Percentiles rank a stretch among this genome's conserved stretches.
Conservation (phyloP, 164 flowering plant genomes). For the Nelumbo lutea region DNA sequence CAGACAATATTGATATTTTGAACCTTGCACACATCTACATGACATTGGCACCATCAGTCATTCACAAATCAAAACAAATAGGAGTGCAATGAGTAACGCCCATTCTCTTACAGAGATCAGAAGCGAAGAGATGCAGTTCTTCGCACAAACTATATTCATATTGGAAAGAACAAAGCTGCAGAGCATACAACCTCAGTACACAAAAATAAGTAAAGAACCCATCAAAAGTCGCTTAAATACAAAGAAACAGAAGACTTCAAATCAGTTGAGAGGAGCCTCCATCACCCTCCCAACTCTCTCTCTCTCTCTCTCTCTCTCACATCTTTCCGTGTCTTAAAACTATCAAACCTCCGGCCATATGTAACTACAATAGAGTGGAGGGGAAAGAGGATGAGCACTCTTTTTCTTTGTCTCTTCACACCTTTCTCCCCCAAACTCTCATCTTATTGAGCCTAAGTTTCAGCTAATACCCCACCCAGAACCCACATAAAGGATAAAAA, state of each 20-base stretch:
- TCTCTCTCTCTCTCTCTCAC: conserved; percentile 10
- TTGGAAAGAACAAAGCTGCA: conserved; percentile 25
- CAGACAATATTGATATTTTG: too few relatives aligned
- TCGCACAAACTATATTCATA: conserved; percentile 25
- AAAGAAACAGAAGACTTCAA: conserved; percentile 14
- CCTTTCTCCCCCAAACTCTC: conserved; percentile 56
- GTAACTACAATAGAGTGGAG: conserved; percentile 27
- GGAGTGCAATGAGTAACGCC: too few relatives aligned
- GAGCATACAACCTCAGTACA: conserved; percentile 33
- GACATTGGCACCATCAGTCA: too few relatives aligned
- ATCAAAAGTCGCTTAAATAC: conserved; percentile 10
- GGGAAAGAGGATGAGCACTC: conserved; percentile 97
- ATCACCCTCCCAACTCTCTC: conserved; percentile 17
- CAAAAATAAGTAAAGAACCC: not conserved
- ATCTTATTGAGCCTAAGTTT: conserved; percentile 24
- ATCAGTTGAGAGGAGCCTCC: conserved; percentile 19
- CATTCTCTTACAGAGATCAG: too few relatives aligned
- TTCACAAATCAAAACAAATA: too few relatives aligned
- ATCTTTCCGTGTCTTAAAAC: conserved; percentile 2
- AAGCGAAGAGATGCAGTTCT: not conserved
- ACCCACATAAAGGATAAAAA: conserved; percentile 11
- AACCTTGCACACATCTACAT: too few relatives aligned
- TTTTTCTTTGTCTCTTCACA: conserved; percentile 67
- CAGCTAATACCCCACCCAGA: conserved; percentile 14
- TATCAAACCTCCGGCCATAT: not conserved